A percentile compares a stretch with the other conserved stretches of the same genome.
These are phyloP conservation scores for Leishmania arabica DNA, from an alignment of 208 protist species.

Conservation along the genomic window DNA sequence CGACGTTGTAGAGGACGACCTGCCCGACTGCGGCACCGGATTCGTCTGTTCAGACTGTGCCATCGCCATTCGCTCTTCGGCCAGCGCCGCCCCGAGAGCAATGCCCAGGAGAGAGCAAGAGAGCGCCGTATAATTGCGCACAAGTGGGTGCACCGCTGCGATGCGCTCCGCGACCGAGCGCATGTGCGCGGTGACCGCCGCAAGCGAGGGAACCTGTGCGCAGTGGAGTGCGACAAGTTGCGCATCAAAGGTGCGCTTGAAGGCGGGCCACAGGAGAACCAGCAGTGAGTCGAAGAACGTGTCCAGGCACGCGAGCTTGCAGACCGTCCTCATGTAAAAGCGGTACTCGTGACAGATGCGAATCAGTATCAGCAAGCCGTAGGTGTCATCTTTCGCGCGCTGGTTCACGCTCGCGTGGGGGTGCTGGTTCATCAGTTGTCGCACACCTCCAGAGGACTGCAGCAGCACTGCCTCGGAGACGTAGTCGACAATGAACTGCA, in stretches of 20 bases:
- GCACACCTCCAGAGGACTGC: conserved; percentile 38
- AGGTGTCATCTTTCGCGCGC: conserved; percentile 63
- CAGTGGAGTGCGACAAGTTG: conserved; percentile 69
- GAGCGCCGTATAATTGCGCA: conserved; percentile 30
- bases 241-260: conserved; percentile 68
- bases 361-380: conserved; percentile 79
- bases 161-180: conserved; percentile 34
- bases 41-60: background rate
- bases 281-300: conserved; percentile 83
- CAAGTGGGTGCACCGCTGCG: conserved; percentile 59
- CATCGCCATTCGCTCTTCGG: conserved; percentile 27
- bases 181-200: conserved; percentile 22
- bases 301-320: conserved; percentile 75
- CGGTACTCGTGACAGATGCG: conserved; percentile 81
- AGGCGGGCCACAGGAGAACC: conserved; percentile 76
- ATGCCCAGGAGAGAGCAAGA: conserved; percentile 33
- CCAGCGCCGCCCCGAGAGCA: conserved; percentile 25
- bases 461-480: conserved; percentile 71
- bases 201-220: conserved; percentile 24
- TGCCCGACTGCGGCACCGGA: background rate
- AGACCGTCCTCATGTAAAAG: conserved; percentile 67
- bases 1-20: conserved; percentile 2
- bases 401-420: conserved; percentile 50
- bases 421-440: conserved; percentile 46
- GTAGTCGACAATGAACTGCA: conserved; percentile 87